Percentiles rank a stretch among this genome's conserved stretches.
phyloP scores from a whole-genome alignment of 164 flowering plant species.

The Macadamia tetraphylla region DNA sequence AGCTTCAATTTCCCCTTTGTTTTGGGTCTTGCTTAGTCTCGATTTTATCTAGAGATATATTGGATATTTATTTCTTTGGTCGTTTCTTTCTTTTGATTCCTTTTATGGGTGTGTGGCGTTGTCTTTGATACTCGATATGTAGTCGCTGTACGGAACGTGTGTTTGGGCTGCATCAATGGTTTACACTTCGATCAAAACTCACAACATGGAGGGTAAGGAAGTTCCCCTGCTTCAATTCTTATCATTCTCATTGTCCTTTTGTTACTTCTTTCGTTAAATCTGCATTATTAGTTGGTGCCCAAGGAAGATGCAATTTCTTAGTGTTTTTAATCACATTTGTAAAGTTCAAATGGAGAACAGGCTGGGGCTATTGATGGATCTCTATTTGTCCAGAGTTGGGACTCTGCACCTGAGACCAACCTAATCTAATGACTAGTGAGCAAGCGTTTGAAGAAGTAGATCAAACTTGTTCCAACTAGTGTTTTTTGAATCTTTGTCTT shows the following conservation, averaged over 20 bases:
- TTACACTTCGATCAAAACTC: constrained; percentile 56
- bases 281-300: neutral
- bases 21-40: neutral
- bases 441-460: neutral
- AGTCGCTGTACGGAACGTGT: constrained; percentile 75
- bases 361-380: no score
- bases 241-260: neutral
- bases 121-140: constrained; percentile 22
- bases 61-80: neutral
- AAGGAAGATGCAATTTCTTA: neutral
- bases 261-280: no score
- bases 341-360: no score
- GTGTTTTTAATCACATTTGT: neutral
- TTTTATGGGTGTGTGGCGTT: neutral
- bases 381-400: neutral
- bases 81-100: neutral
- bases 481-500: neutral
- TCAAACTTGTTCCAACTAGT: neutral
- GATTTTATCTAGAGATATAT: neutral
- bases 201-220: constrained; percentile 76
- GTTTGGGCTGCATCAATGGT: constrained; percentile 81
- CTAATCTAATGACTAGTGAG: neutral
- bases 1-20: neutral
- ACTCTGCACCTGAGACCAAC: neutral
- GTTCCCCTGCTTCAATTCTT: neutral